A percentile compares a stretch with the other conserved stretches of the same genome.
Evolutionary conservation across 768 basidiomycete genomes (phyloP).

Genomic region (Macrolepiota fuliginosa): DNA sequence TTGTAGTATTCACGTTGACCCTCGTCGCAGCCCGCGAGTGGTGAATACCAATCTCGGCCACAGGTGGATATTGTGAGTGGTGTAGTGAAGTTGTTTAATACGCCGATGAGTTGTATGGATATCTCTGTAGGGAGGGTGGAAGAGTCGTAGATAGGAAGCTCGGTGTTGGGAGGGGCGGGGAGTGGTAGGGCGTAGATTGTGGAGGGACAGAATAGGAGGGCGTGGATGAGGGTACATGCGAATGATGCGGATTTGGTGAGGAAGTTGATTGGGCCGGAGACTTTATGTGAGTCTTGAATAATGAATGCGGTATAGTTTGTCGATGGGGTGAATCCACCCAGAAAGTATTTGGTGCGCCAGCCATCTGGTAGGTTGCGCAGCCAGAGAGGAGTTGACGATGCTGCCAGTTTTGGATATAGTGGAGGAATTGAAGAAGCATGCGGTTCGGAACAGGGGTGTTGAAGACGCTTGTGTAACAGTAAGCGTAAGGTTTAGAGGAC

Average conservation of each 20-base stretch:
- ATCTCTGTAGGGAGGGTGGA: conserved; percentile 7
- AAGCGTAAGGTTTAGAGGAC: conserved; percentile 50
- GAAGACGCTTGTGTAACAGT: conserved; percentile 51
- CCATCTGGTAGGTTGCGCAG: conserved; percentile 48
- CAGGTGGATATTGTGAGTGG: conserved; percentile 74
- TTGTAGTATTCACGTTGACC: conserved; percentile 72
- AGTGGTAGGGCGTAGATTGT: conserved; percentile 71
- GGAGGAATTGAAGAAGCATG: conserved; percentile 50
- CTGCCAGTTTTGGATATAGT: conserved; percentile 28
- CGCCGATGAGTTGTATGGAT: conserved; percentile 49
- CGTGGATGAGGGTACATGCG: conserved; percentile 65
- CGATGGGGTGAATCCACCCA: conserved; percentile 53
- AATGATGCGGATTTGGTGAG: conserved; percentile 76
- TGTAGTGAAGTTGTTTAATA: conserved; percentile 71
- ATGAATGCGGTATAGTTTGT: conserved; percentile 83
- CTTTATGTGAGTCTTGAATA: conserved; percentile 49
- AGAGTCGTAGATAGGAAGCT: too few relatives aligned
- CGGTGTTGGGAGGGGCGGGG: conserved; percentile 38
- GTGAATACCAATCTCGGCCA: conserved; percentile 78
- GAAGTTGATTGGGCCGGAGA: conserved; percentile 70
- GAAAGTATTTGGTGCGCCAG: conserved; percentile 68
- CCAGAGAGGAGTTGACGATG: conserved; percentile 47
- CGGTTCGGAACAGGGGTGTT: conserved; percentile 50
- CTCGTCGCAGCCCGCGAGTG: conserved; percentile 71
- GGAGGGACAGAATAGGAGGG: conserved; percentile 72